Evolutionary conservation across 2,329 filamentous ascomycete species (phyloP), one percentile per base, ranked within the genome.

Genomic region (Neofusicoccum cordaticola): DNA sequence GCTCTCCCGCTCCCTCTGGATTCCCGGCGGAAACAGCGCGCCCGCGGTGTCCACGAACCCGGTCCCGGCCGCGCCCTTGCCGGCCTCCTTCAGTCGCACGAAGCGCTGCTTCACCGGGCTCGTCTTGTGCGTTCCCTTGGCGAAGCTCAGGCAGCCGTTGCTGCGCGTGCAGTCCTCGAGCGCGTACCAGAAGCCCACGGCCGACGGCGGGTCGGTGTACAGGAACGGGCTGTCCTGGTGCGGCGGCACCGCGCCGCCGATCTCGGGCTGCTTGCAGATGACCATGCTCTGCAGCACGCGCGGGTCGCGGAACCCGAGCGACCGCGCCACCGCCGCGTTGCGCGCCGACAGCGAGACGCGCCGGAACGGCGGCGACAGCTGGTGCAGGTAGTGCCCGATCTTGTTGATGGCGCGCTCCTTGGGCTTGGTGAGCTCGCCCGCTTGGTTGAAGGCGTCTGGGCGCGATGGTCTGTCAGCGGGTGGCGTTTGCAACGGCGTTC

Each of bases 261-360:
- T 97, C 79, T 96, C 92, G 22, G 95, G 93, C 80, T 97, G 94
- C 78, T 99, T 99, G 86, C 93, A 97, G 71, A 99, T 98, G 34
- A 98, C 85, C 95, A 99, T 99, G 76, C 90, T 95, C 82, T 99
- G 95, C 61, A 99, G 82, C 4, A 89, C 84, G 19, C 90, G 83
- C 1, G 93, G 91, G 75, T 96, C 91, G 4, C 69, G 71, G 80
- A 93, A 97, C 2, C 90, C 90, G 11, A 97, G 82, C 8, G 84
- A 84, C 50, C 81, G 80, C 0, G 93, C 92, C 13, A 97, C 87
- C 4, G 83, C 86, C 0, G 77, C 83, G 75, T 86, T 89, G 65
- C 75, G 76, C 42, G 77, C 74, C 12, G 84, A 86, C 44, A 86
- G 82, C 0, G 84, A 83, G 39, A 84, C 75, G 31, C 74, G 68